A percentile compares a stretch with the other conserved stretches of the same genome.
Evolutionary conservation across 2,329 filamentous ascomycete genomes (phyloP).

Genomic region (Xylaria sp.): DNA sequence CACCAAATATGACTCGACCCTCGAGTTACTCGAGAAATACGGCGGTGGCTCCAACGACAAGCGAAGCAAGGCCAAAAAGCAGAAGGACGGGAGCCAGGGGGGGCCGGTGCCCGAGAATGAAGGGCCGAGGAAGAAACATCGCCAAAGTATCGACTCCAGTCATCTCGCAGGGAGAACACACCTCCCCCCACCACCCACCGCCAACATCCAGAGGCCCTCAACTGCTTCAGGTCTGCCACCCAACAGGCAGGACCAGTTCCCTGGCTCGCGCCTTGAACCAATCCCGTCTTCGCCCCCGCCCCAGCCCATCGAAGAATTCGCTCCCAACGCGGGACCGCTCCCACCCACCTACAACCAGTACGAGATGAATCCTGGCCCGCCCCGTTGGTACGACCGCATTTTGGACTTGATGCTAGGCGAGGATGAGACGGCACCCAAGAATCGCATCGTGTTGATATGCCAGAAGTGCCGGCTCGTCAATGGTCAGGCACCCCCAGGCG

Average conservation of each 20-base stretch:
- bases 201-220: constrained; percentile 61
- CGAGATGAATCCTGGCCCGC: constrained; percentile 38
- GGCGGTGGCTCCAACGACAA: constrained; percentile 72
- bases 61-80: constrained; percentile 43
- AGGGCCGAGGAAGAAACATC: constrained; percentile 38
- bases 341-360: constrained; percentile 44
- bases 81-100: constrained; percentile 31
- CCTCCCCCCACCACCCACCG: constrained; percentile 65
- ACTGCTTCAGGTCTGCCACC: constrained; percentile 40
- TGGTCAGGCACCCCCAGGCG: constrained; percentile 90
- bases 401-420: constrained; percentile 92
- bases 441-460: constrained; percentile 88
- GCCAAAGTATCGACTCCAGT: constrained; percentile 33
- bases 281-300: constrained; percentile 35
- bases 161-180: constrained; percentile 49
- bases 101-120: constrained; percentile 32
- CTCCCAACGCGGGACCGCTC: constrained; percentile 39
- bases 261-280: constrained; percentile 28
- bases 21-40: constrained; percentile 93
- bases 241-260: constrained; percentile 29
- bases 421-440: constrained; percentile 90
- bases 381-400: constrained; percentile 93
- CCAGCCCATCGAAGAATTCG: constrained; percentile 35
- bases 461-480: constrained; percentile 84
- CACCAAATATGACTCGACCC: constrained; percentile 94